Conservation (phyloP, 768 basidiomycete genomes). For the Kwoniella sp. region DNA sequence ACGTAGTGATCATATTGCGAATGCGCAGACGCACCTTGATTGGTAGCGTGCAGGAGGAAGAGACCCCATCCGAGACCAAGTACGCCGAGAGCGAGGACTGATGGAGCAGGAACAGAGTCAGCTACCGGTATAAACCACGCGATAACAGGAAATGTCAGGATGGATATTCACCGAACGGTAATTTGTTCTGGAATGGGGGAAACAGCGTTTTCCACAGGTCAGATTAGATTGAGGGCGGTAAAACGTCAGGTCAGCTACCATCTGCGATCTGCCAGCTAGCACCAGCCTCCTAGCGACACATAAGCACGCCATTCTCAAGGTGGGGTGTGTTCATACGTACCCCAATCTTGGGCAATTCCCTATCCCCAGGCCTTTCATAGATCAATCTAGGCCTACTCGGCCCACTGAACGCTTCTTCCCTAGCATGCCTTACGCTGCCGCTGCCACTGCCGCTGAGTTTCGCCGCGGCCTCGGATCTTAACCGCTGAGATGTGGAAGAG, state of each 20-base stretch:
- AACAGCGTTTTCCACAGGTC: not conserved
- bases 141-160: not conserved
- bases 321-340: conserved; percentile 31
- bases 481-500: not conserved
- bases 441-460: no score
- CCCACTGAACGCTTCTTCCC: conserved; percentile 43
- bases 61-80: conserved; percentile 42
- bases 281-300: no score
- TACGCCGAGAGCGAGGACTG: conserved; percentile 34
- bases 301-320: not conserved
- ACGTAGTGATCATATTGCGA: no score
- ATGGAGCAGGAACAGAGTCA: not conserved
- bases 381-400: conserved; percentile 51
- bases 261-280: no score
- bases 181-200: conserved; percentile 21
- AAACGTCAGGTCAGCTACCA: no score
- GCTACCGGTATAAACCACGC: conserved; percentile 3
- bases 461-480: not conserved
- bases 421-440: not conserved
- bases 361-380: conserved; percentile 47
- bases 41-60: conserved; percentile 45
- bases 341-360: conserved; percentile 45
- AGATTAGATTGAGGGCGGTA: not conserved
- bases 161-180: conserved; percentile 33
- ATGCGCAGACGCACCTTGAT: conserved; percentile 32